phyloP scores from a whole-genome alignment of 2,329 filamentous ascomycete genomes.

The Cadophora sp. region DNA sequence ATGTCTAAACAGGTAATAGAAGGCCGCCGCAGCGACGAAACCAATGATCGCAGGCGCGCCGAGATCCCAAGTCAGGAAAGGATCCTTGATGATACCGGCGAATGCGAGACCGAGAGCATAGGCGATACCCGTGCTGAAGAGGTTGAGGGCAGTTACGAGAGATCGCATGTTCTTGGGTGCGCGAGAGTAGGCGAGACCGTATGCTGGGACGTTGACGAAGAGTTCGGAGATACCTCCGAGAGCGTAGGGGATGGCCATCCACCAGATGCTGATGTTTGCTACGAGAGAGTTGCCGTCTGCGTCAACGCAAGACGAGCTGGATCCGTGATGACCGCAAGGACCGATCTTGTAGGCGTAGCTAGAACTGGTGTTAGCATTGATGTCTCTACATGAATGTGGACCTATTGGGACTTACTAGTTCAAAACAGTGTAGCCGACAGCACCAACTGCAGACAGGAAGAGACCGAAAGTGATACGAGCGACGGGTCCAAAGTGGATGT shows the following conservation, averaged over 20 bases:
- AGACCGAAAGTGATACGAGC: slow-evolving; percentile 78
- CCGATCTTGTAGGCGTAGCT: slow-evolving; percentile 66
- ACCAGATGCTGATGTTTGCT: slow-evolving; percentile 58
- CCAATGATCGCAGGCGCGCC: slow-evolving; percentile 55
- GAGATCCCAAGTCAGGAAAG: slow-evolving; percentile 57
- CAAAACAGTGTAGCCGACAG: slow-evolving; percentile 61
- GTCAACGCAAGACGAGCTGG: slow-evolving; percentile 34
- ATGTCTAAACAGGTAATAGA: slow-evolving; percentile 55
- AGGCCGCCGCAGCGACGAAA: slow-evolving; percentile 51
- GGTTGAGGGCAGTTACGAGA: slow-evolving; percentile 56
- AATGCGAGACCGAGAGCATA: slow-evolving; percentile 54
- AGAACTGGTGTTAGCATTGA: neutral
- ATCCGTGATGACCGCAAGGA: slow-evolving; percentile 58
- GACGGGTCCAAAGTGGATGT: slow-evolving; percentile 74
- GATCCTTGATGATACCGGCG: slow-evolving; percentile 55
- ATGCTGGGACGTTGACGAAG: slow-evolving; percentile 58
- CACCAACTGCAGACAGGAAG: slow-evolving; percentile 65
- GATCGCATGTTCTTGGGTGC: slow-evolving; percentile 59
- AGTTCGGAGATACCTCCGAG: slow-evolving; percentile 58
- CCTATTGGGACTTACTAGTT: slow-evolving; percentile 48
- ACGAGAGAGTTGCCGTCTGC: slow-evolving; percentile 34
- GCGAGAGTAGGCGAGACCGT: slow-evolving; percentile 58
- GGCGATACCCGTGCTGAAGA: slow-evolving; percentile 54
- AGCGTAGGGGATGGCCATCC: slow-evolving; percentile 61
- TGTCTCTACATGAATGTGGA: neutral